phyloP scores from a whole-genome alignment of 106 monocot genomes.

The Alisma plantagoaquatica region DNA sequence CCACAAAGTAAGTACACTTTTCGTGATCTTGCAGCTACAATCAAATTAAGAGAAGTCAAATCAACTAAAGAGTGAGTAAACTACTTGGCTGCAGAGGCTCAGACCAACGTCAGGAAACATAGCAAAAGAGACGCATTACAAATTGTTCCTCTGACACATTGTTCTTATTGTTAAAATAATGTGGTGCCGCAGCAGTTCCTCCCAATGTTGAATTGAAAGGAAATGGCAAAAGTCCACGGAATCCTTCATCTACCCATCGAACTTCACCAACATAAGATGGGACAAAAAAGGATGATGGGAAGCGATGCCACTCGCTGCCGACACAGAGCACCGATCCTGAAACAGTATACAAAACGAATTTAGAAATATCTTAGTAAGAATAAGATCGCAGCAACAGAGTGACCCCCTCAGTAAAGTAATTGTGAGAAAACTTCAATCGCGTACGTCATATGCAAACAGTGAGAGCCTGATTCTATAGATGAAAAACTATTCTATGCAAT shows the following conservation, averaged over 20 bases:
- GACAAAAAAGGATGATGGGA: conserved; percentile 89
- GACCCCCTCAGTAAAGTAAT: not conserved
- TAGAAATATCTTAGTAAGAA: too few relatives aligned
- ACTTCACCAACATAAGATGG: conserved; percentile 72
- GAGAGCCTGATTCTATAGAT: too few relatives aligned
- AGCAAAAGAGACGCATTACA: conserved; percentile 28
- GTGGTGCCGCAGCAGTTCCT: conserved; percentile 74
- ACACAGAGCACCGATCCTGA: conserved; percentile 78
- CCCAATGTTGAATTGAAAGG: conserved; percentile 91
- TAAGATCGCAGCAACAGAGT: too few relatives aligned
- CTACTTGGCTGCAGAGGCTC: too few relatives aligned
- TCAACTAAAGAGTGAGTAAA: not conserved
- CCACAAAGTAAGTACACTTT: conserved; percentile 63
- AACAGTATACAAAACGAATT: too few relatives aligned
- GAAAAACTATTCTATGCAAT: too few relatives aligned
- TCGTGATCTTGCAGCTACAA: conserved; percentile 59
- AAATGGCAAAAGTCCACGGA: conserved; percentile 86
- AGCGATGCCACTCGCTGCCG: conserved; percentile 99
- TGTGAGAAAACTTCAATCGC: too few relatives aligned
- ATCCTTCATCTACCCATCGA: conserved; percentile 92
- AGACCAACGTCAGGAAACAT: not conserved
- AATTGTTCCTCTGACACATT: conserved; percentile 77
- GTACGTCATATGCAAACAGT: too few relatives aligned
- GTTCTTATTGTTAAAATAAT: conserved; percentile 94
- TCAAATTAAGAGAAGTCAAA: not conserved